Evolutionary conservation across 2,329 filamentous ascomycete species (phyloP).

Genomic region (Meredithiella fracta): DNA sequence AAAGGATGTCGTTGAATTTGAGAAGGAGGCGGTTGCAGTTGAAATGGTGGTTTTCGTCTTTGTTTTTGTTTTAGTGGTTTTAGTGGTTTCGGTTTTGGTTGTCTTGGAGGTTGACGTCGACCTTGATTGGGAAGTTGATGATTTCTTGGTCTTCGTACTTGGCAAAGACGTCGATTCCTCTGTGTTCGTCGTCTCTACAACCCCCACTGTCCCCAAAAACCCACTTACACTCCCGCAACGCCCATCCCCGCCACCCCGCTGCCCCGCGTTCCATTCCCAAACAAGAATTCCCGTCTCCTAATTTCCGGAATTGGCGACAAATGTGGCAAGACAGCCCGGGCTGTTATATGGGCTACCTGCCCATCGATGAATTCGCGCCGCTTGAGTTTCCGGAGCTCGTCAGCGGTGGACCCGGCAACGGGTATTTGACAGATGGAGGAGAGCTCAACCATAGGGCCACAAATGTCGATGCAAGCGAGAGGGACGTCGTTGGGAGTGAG

Average conservation of each 20-base stretch:
- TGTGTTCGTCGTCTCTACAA: neutral
- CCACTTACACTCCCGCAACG: neutral
- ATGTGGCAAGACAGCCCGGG: neutral
- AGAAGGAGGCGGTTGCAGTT: neutral
- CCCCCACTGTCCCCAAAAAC: neutral
- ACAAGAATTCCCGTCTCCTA: neutral
- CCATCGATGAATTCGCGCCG: conserved; percentile 16
- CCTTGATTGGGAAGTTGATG: conserved; percentile 1
- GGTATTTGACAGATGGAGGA: conserved; percentile 22
- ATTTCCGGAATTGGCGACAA: neutral
- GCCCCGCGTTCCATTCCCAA: neutral
- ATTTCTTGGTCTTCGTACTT: neutral
- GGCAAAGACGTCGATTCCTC: neutral
- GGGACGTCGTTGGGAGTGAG: conserved; percentile 24
- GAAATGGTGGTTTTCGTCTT: neutral
- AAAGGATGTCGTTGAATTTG: neutral
- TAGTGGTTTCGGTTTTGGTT: neutral
- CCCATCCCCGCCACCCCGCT: neutral
- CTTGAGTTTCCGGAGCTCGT: conserved; percentile 18
- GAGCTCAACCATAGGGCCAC: conserved; percentile 28
- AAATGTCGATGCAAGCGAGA: conserved; percentile 25
- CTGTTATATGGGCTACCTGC: conserved; percentile 3
- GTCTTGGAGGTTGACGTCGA: neutral
- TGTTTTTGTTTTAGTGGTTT: neutral
- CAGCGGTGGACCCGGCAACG: conserved; percentile 5